Base-by-base conservation (phyloP, 345 rosid species). In the Xanthoceras sorbifolium region DNA sequence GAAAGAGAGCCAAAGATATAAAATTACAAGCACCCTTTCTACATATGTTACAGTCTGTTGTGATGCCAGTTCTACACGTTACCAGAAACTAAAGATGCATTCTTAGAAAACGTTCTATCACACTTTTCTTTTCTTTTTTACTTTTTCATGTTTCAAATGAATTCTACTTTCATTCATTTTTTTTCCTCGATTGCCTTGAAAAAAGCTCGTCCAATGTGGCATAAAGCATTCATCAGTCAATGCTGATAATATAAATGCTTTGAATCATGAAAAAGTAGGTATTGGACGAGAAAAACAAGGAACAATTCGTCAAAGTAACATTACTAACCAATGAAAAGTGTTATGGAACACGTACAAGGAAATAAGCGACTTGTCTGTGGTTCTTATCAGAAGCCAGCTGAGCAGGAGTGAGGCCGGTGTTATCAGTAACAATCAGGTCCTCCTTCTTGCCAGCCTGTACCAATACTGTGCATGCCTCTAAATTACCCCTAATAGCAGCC, bases 401-500 rank as follows among this genome's bases (percentile, higher is more conserved):
- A 20, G 97, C 98, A 3, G 99, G 99, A 64, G 98, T 96, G 80
- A 94, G 95, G 77, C 97, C 99, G 20, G 91, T 85, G 79, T 94
- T 88, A 83, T 96, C 98, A 55, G 97, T 89, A 79, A 94, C 90
- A 79, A 90, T 83, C 80, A 96, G 84, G 87, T 94, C 97, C 74
- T 93, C 99, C 84, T 86, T 89, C 88, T 94, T 96, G 72, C 99
- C 97, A 84, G 99, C 99, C 87, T 94, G 99, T 59, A 94, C 97
- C 80, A 94, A 80, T 60, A 96, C 97, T 23, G 98, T 96, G 91
- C 98, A 94, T 76, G 99, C 99, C 86, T 94, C 98, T 86, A 96
- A 88, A 85, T 96, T 94, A 84, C 98, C 98, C 86, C 90, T 88
- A 77, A 96, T 94, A 82, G 99, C 99, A 22, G 97, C 97, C 99